These are phyloP conservation scores for Podospora conica DNA, from an alignment of 495 filamentous ascomycete species.

Conservation along the genomic window DNA sequence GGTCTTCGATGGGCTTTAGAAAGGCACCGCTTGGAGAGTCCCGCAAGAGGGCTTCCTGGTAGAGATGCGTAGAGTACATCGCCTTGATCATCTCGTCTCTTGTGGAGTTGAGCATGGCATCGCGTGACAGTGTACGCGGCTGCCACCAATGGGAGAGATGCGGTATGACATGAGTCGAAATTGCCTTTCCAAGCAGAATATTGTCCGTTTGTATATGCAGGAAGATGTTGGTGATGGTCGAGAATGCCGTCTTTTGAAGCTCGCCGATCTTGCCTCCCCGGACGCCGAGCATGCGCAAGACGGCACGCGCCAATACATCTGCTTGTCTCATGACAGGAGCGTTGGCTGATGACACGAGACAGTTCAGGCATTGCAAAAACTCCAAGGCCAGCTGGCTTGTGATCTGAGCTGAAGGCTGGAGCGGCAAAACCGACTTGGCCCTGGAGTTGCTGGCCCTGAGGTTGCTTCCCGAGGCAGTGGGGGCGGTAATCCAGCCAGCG, in stretches of 20 bases:
- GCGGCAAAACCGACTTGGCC: constrained; percentile 20
- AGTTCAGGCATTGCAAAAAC: constrained; percentile 58
- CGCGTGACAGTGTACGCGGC: constrained; percentile 56
- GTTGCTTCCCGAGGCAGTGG: constrained; percentile 34
- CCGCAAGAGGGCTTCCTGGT: constrained; percentile 44
- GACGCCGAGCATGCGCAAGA: constrained; percentile 57
- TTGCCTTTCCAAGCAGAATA: constrained; percentile 50
- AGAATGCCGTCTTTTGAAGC: constrained; percentile 65
- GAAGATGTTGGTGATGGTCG: constrained; percentile 66
- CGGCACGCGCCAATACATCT: constrained; percentile 49
- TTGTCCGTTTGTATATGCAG: constrained; percentile 60
- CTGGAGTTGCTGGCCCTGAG: constrained; percentile 14
- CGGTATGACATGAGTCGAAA: constrained; percentile 58
- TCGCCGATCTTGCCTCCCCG: constrained; percentile 51
- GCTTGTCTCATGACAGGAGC: constrained; percentile 60
- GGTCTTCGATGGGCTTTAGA: constrained; percentile 38
- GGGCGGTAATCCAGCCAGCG: constrained; percentile 25
- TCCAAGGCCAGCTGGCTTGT: constrained; percentile 42
- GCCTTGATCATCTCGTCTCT: constrained; percentile 58
- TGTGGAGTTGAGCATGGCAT: constrained; percentile 59
- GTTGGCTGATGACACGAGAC: constrained; percentile 61
- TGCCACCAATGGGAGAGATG: constrained; percentile 69
- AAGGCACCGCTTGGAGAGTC: constrained; percentile 25
- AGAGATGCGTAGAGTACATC: constrained; percentile 59
- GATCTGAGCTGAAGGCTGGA: constrained; percentile 21